Conservation (phyloP, 805 yeast species). For the Starmerella gropengiesseri region DNA sequence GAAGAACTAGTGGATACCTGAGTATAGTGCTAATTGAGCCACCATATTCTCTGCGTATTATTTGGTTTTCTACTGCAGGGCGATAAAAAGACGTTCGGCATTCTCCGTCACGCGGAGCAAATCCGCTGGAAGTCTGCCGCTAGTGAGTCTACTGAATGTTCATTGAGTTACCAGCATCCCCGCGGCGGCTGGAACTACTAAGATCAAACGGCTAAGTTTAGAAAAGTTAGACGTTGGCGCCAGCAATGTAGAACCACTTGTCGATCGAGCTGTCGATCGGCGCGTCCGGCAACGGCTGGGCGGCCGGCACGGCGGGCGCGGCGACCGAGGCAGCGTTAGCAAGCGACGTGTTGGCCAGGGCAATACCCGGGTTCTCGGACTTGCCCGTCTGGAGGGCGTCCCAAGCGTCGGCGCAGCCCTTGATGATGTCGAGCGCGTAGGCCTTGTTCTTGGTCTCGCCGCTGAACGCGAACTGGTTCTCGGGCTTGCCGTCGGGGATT, state of each 20-base stretch:
- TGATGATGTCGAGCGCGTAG: constrained; percentile 74
- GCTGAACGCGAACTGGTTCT: constrained; percentile 90
- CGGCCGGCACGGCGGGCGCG: constrained; percentile 49
- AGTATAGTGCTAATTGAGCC: no score
- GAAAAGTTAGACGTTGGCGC: constrained; percentile 27
- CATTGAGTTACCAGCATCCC: no score
- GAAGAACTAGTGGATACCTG: no score
- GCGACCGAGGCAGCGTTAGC: constrained; percentile 29
- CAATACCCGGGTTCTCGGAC: constrained; percentile 53
- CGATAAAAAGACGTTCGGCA: no score
- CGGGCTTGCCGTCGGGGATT: constrained; percentile 96
- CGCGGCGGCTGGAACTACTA: not conserved
- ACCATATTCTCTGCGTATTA: no score
- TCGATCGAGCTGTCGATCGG: constrained; percentile 94
- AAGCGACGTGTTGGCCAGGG: constrained; percentile 67
- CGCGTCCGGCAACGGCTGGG: constrained; percentile 65
- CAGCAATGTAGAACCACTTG: constrained; percentile 94
- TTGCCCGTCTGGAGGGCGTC: constrained; percentile 57
- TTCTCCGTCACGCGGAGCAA: no score
- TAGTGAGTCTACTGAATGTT: no score
- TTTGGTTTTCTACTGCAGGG: no score
- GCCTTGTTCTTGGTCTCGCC: constrained; percentile 82
- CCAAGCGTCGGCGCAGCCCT: constrained; percentile 83
- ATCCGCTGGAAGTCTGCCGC: no score
- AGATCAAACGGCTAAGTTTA: not conserved